Evolutionary conservation across 1,284 basidiomycete species (phyloP), one percentile per base, ranked within the genome.

Genomic region (Naganishia sp.): DNA sequence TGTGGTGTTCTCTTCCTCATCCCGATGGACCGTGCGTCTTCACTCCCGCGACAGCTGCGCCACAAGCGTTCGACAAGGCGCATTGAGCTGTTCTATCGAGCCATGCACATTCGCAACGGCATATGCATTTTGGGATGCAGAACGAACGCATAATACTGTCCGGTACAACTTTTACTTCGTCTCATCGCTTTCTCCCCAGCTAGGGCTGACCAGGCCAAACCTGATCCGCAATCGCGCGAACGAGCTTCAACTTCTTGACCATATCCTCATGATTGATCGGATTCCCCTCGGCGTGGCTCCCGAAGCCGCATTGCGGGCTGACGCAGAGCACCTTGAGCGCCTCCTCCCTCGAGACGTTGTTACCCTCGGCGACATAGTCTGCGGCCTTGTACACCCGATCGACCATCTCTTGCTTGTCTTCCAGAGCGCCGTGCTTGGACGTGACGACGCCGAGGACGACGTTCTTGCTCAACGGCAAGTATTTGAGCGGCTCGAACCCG

Each of bases 371-470:
- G 86, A 69, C 71, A 60, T 56, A 71, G 50, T 83, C 80, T 7
- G 86, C 89, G 2, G 90, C 90, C 52, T 87, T 82, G 60, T 84
- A 74, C 28, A 92, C 83, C 47, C 88, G 85, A 57, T 77, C 75
- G 72, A 84, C 84, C 62, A 91, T 79, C n/a, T 82, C 79, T 50
- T 82, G 82, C 62, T 84, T 81, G 65, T 86, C 82, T 74, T 91
- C 89, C 41, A 91, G 76, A 82, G 85, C 60, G 9, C 86, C 80
- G 71, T 85, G 83, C 78, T 92, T 92, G 35, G 86, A 88, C 1
- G 88, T 86, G 54, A 92, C 82, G 31, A 92, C 80, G 13, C 90
- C 90, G 18, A 92, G 81, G 10, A 92, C 86, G 52, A 85, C 85
- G 10, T 83, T 80, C 76, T 90, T 91, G 69, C 66, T 70, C 35